These are phyloP conservation scores for Quercus wislizeni DNA, from an alignment of 306 rosid species.

Conservation along the genomic window DNA sequence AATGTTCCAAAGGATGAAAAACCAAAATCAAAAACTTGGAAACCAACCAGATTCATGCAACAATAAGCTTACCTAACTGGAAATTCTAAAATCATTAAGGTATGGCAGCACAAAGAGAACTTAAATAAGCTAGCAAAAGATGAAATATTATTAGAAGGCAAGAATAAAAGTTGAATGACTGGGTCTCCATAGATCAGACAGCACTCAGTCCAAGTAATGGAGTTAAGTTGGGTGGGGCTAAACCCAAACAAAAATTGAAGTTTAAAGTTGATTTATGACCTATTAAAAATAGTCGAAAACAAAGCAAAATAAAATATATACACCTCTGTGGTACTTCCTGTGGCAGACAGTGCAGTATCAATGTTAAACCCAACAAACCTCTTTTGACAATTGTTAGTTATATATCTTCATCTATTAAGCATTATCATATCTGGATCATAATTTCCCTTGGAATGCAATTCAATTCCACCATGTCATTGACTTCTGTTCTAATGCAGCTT, in stretches of 20 bases:
- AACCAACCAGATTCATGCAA: not conserved
- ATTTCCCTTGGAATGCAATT: not conserved
- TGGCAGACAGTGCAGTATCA: not conserved
- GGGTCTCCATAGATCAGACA: not conserved
- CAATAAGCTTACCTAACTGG: not conserved
- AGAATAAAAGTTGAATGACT: not conserved
- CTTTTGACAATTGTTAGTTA: not conserved
- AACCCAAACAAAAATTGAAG: not conserved
- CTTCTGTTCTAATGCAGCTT: not conserved
- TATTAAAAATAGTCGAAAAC: not conserved
- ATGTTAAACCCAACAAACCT: not conserved
- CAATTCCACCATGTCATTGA: not conserved
- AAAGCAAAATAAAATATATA: not conserved
- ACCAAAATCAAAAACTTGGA: no score
- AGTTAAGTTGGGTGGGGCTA: not conserved
- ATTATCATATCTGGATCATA: not conserved
- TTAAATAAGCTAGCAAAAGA: not conserved
- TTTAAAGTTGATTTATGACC: not conserved
- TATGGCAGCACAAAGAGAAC: not conserved
- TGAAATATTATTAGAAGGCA: not conserved
- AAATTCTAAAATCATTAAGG: not conserved
- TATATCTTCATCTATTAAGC: not conserved
- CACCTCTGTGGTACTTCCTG: not conserved
- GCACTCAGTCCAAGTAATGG: not conserved
- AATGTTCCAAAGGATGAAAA: not conserved